Evolutionary conservation across 2,329 filamentous ascomycete species (phyloP), one percentile per base, ranked within the genome.

Genomic region (Fusarium acutatum): DNA sequence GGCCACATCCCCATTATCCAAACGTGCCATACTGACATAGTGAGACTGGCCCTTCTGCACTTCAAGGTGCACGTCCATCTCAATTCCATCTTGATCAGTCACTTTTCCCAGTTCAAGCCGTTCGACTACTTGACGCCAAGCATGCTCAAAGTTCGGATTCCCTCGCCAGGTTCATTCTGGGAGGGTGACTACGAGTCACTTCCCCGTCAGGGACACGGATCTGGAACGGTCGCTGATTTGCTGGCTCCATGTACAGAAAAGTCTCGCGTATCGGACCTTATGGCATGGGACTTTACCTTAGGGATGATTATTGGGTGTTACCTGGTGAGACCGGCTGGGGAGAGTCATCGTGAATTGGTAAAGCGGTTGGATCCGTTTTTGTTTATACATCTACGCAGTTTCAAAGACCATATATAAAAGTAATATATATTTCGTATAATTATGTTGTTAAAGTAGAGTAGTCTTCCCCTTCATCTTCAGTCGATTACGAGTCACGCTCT

Each of bases 221-320:
- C 40, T 24, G 10, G 5, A 18, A 24, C 15, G 10, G 15, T 43
- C 6, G n/a, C 40, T 3, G 15, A 43, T 18, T 12, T 43, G 1
- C 10, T 43, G 3, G 40, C 3, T 18, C 6, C 15, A 0, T 18
- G 15, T 8, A 43, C 7, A 18, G 6, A 12, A 18, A 1, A 2
- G 12, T 12, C n/a, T 12, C n/a, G 5, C 6, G 2, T 43, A 6
- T 43, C 40, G 15, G 6, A 43, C 8, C 10, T 43, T 12, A 7
- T 43, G 7, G 40, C n/a, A 8, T 43, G 40, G 40, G 40, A 43
- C 15, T 43, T 43, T 24, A 43, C n/a, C 18, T 15, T 43, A 4
- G 40, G 40, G 7, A 43, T 43, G 40, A 10, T 43, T 8, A 12
- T 43, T 18, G n/a, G n/a, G 1, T 43, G 40, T 17, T 43, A 43